Percentiles rank a stretch among this genome's conserved stretches.
phyloP scores from a whole-genome alignment of 1,284 basidiomycete genomes.

The Puccinia novopanici region DNA sequence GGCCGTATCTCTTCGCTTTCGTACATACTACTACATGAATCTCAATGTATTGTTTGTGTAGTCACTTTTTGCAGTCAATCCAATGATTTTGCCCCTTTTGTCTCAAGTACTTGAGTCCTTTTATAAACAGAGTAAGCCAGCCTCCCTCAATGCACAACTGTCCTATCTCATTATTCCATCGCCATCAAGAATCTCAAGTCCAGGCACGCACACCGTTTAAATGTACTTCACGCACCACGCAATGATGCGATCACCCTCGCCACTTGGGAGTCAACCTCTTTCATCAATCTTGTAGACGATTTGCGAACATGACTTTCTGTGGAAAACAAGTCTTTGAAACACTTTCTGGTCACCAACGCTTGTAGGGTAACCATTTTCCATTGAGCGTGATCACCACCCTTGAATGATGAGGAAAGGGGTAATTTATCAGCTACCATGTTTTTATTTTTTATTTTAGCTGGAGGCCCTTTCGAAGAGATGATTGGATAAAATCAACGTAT shows the following conservation, averaged over 20 bases:
- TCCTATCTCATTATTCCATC: neutral
- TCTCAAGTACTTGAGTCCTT: neutral
- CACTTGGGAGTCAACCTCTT: neutral
- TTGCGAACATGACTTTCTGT: neutral
- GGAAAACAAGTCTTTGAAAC: neutral
- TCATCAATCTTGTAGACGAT: neutral
- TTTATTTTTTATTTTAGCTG: neutral
- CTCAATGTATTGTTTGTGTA: neutral
- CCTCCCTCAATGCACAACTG: neutral
- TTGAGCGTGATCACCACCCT: slow-evolving; percentile 36
- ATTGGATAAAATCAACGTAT: neutral
- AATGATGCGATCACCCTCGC: neutral
- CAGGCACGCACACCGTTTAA: neutral
- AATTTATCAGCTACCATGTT: neutral
- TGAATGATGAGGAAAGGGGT: neutral
- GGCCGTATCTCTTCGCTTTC: neutral
- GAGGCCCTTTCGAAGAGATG: no score
- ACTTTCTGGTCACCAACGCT: slow-evolving; percentile 13
- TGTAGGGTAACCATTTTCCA: slow-evolving; percentile 41
- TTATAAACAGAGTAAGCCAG: neutral
- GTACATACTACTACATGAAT: neutral
- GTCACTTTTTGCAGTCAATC: neutral
- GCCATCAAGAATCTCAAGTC: neutral
- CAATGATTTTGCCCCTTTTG: neutral
- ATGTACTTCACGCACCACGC: no score